Conservation (phyloP, 305 asterid genomes). For the Vinca major region DNA sequence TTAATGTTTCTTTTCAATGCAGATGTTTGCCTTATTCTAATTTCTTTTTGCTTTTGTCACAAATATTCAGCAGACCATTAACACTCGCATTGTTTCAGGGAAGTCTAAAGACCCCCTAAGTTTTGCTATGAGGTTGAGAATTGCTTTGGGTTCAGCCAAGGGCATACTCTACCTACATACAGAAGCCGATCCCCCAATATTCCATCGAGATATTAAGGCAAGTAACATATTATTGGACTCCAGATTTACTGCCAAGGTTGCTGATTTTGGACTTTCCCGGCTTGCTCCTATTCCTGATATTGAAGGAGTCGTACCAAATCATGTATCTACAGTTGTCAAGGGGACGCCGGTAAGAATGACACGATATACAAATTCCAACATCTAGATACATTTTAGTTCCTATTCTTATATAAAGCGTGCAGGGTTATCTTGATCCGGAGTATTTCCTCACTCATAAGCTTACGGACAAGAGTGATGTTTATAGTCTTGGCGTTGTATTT, state of each 20-base stretch:
- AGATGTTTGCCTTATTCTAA: neutral
- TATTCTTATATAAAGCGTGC: conserved; percentile 11
- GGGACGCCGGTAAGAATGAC: conserved; percentile 81
- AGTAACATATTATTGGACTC: conserved; percentile 82
- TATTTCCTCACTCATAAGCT: conserved; percentile 81
- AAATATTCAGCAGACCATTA: neutral
- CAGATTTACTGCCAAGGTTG: conserved; percentile 68
- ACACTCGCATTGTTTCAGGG: conserved; percentile 34
- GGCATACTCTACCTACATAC: conserved; percentile 93
- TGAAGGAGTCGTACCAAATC: conserved; percentile 55
- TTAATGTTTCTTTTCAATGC: neutral
- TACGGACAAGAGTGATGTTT: conserved; percentile 94
- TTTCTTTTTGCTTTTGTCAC: neutral
- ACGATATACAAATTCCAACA: neutral
- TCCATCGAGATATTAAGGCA: conserved; percentile 92
- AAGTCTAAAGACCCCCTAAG: conserved; percentile 45
- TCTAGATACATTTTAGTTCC: neutral
- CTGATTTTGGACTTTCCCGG: conserved; percentile 92
- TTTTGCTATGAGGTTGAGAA: conserved; percentile 64
- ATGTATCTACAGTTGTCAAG: conserved; percentile 72
- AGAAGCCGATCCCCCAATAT: conserved; percentile 96
- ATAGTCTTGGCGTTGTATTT: conserved; percentile 90
- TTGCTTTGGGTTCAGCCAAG: conserved; percentile 72
- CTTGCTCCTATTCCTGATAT: conserved; percentile 73
- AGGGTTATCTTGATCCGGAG: conserved; percentile 94